Percentiles rank a stretch among this genome's conserved stretches.
Evolutionary conservation across 768 basidiomycete species (phyloP).

Genomic region (Gymnopilus dilepis): DNA sequence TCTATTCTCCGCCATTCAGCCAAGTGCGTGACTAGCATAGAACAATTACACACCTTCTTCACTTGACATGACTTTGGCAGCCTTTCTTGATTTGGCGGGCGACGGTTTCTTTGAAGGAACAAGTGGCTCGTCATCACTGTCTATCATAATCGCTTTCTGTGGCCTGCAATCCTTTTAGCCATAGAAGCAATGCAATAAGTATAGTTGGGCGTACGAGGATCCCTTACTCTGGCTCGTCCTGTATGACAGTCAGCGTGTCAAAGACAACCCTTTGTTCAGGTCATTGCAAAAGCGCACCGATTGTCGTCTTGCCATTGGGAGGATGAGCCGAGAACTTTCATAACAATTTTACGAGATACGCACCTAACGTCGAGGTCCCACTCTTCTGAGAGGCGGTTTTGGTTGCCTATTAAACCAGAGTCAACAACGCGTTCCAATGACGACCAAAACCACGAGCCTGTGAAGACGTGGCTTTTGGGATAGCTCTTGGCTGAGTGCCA

Average conservation of each 20-base stretch:
- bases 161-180: conserved; percentile 4
- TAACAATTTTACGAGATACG: background rate
- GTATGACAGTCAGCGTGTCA: background rate
- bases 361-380: conserved; percentile 4
- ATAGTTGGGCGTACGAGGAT: conserved; percentile 2
- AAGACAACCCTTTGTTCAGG: background rate
- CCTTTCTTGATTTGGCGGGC: conserved; percentile 13
- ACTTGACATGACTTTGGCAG: conserved; percentile 32
- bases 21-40: background rate
- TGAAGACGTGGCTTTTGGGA: conserved; percentile 21
- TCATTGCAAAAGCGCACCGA: conserved; percentile 2
- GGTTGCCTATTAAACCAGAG: conserved; percentile 9
- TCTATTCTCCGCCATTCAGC: no score
- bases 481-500: conserved; percentile 27
- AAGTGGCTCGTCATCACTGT: conserved; percentile 38
- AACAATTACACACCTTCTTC: conserved; percentile 34
- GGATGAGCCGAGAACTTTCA: background rate
- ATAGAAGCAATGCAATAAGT: background rate
- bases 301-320: conserved; percentile 9
- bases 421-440: conserved; percentile 7
- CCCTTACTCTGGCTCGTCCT: conserved; percentile 7
- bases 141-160: conserved; percentile 20
- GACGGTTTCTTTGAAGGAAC: conserved; percentile 22
- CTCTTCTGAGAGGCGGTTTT: conserved; percentile 23
- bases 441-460: conserved; percentile 15